Conservation (phyloP, 2,329 filamentous ascomycete genomes). For the Paracoccidioides brasiliensis region DNA sequence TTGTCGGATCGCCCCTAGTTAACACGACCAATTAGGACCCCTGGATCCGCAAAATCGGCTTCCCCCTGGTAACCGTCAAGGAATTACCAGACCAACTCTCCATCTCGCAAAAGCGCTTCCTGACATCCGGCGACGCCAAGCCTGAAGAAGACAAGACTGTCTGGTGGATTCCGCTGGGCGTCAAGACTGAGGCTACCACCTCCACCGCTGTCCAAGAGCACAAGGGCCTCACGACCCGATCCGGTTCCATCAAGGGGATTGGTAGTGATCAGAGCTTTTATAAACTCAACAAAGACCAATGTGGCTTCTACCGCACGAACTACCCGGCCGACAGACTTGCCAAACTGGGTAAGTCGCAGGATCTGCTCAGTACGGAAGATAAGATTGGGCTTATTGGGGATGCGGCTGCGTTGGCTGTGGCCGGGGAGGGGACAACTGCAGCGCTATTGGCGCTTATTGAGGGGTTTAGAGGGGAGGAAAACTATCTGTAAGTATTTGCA, state of each 20-base stretch:
- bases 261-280: slow-evolving; percentile 59
- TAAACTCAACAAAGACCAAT: slow-evolving; percentile 82
- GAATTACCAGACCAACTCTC: slow-evolving; percentile 59
- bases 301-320: slow-evolving; percentile 85
- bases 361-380: slow-evolving; percentile 68
- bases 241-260: slow-evolving; percentile 53
- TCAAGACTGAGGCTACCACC: slow-evolving; percentile 57
- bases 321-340: slow-evolving; percentile 74
- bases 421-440: slow-evolving; percentile 70
- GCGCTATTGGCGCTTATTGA: slow-evolving; percentile 73
- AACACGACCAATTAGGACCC: slow-evolving; percentile 39
- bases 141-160: slow-evolving; percentile 79
- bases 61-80: slow-evolving; percentile 74
- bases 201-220: slow-evolving; percentile 39
- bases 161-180: slow-evolving; percentile 89
- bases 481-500: slow-evolving; percentile 50
- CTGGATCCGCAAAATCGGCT: slow-evolving; percentile 93
- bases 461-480: slow-evolving; percentile 67
- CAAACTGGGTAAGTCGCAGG: slow-evolving; percentile 64
- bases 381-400: slow-evolving; percentile 89
- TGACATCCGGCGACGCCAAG: slow-evolving; percentile 82
- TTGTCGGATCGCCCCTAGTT: not conserved
- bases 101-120: slow-evolving; percentile 75
- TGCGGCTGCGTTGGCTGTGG: slow-evolving; percentile 74
- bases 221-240: slow-evolving; percentile 59